Evolutionary conservation across 2,329 filamentous ascomycete species (phyloP), one percentile per base, ranked within the genome.

Genomic region (Alternaria viburni): DNA sequence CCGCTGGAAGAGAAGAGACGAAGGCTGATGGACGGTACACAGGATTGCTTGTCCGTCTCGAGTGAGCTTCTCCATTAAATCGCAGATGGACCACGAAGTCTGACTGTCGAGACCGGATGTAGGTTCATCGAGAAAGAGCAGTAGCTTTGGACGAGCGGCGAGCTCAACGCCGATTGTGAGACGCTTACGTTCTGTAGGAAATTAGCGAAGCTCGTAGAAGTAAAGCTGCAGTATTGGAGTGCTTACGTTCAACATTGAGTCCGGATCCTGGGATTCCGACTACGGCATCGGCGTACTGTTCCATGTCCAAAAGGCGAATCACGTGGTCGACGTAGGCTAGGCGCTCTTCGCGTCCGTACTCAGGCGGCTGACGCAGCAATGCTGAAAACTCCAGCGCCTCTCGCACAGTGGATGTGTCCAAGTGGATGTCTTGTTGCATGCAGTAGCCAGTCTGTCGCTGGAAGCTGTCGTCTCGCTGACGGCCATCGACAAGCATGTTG

Each of bases 11-110:
- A 97, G 86, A 84, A 94, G 91, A 23, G 93, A 92, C 5, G 93
- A 96, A 13, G 94, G 94, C 79, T 97, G 94, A 79, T 97, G 94
- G 64, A 97, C 97, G 0, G 94, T 97, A 81, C 93, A 96, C 12
- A 97, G 88, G 77, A 97, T 91, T 50, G 94, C 93, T 57, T 74
- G 70, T 11, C 94, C 94, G 64, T 88, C 90, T 75, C 93, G 90
- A 65, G 92, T 91, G 13, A 97, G 86, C 80, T 96, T 97, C 78
- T 93, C 90, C 43, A 97, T 86, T 9, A 97, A 86, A 75, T 91
- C 89, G 55, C 92, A 86, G 74, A 97, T 97, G 59, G 92, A 91
- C 92, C 92, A 97, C 0, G 93, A 93, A 1, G 93, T 96, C 41
- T 66, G 64, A 13, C 88, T 91, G 80, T 97, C 94, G 21, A 97